phyloP scores from a whole-genome alignment of 176 grass and related monocot genomes.

The Tillandsia leiboldiana region DNA sequence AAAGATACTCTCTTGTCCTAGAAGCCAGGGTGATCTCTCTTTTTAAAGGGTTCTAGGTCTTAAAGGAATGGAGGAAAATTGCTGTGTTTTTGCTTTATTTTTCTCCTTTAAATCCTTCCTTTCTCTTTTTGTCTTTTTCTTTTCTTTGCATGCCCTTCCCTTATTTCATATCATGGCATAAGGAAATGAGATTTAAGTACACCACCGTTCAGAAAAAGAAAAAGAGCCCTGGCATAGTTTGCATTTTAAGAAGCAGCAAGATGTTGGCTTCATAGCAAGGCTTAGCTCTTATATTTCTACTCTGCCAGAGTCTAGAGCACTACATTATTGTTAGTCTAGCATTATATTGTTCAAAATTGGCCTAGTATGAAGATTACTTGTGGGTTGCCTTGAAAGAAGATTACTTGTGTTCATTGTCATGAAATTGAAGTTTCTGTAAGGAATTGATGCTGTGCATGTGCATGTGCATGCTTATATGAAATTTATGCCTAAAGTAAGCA shows the following conservation, averaged over 20 bases:
- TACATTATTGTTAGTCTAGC: no score
- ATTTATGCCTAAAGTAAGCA: neutral
- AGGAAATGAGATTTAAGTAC: slow-evolving; percentile 12
- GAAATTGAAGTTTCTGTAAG: neutral
- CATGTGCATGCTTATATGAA: neutral
- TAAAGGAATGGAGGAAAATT: slow-evolving; percentile 12
- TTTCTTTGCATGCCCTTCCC: slow-evolving; percentile 11
- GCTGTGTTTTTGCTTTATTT: neutral
- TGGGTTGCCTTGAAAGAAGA: no score
- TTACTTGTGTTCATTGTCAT: no score
- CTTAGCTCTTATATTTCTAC: no score
- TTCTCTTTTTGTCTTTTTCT: slow-evolving; percentile 41
- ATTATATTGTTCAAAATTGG: no score
- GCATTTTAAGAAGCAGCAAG: neutral
- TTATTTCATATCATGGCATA: slow-evolving; percentile 15
- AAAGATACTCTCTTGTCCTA: slow-evolving; percentile 52
- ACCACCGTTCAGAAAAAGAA: slow-evolving; percentile 18
- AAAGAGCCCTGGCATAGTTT: slow-evolving; percentile 4
- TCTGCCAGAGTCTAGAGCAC: no score
- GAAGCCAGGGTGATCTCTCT: slow-evolving; percentile 8
- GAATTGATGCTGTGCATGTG: neutral
- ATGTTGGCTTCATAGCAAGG: neutral
- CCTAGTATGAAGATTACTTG: no score
- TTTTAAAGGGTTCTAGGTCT: slow-evolving; percentile 16
- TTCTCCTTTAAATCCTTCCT: slow-evolving; percentile 9